These are phyloP conservation scores for Hippophae tibetana DNA, from an alignment of 306 rosid species.

Conservation along the genomic window DNA sequence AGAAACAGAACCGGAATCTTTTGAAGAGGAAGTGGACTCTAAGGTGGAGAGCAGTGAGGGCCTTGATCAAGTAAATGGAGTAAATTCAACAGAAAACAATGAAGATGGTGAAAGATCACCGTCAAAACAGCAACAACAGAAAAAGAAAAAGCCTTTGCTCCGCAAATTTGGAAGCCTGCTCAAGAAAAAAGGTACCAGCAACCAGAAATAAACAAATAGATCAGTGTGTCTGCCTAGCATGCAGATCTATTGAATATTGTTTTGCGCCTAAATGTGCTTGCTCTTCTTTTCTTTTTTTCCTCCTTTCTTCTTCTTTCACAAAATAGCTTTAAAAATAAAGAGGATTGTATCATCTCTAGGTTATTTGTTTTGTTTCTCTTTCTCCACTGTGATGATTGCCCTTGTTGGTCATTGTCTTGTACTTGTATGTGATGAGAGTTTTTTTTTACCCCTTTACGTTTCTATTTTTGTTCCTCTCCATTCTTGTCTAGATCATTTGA, in stretches of 20 bases:
- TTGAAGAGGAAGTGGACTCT: conserved; percentile 61
- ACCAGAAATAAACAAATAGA: conserved; percentile 47
- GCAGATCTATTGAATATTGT: conserved; percentile 28
- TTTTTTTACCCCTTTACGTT: conserved; percentile 9
- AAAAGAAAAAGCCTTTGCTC: conserved; percentile 89
- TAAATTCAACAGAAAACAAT: conserved; percentile 31
- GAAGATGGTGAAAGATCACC: conserved; percentile 51
- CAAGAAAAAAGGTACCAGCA: conserved; percentile 75
- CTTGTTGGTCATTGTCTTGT: conserved; percentile 16
- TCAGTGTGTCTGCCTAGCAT: conserved; percentile 20
- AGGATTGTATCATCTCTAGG: conserved; percentile 53
- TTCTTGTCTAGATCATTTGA: conserved; percentile 19
- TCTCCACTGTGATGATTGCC: conserved; percentile 10
- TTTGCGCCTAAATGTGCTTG: conserved; percentile 32
- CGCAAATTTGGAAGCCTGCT: conserved; percentile 84
- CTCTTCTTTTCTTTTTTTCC: conserved; percentile 32
- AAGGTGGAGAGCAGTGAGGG: conserved; percentile 43
- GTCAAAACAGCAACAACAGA: conserved; percentile 55
- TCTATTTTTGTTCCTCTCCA: conserved; percentile 6
- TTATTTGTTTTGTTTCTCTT: conserved; percentile 1
- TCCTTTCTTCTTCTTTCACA: conserved; percentile 16
- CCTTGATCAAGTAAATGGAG: conserved; percentile 61
- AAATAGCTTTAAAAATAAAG: conserved; percentile 51
- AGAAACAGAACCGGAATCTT: conserved; percentile 54
- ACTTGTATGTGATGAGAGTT: conserved; percentile 27